Evolutionary conservation across 805 yeast genomes (phyloP), one percentile per base, ranked within the genome.

Genomic region (Brettanomyces nanus): DNA sequence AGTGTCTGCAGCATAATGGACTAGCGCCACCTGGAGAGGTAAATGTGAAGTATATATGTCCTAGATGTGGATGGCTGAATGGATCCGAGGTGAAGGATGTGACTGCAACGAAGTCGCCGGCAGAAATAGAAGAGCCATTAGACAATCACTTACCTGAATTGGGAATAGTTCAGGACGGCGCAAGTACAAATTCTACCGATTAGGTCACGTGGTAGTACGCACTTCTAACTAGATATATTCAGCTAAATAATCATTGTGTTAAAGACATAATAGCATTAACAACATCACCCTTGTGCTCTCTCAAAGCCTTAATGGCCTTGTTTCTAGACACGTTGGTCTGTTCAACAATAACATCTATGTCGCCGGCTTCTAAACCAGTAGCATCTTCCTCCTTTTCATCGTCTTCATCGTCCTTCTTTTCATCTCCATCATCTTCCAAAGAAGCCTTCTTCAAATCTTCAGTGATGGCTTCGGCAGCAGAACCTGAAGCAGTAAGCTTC

Each of bases 221-320:
- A n/a, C n/a, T n/a, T n/a, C n/a, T n/a, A n/a, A n/a, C n/a, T n/a
- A n/a, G n/a, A n/a, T n/a, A n/a, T n/a, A n/a, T n/a, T n/a, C n/a
- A n/a, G n/a, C n/a, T n/a, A n/a, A n/a, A n/a, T n/a, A n/a, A n/a
- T n/a, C n/a, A n/a, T n/a, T 48, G 44, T 37, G 63, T 52, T 39
- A 82, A 71, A 48, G 83, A 78, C 95, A 90, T 85, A 65, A 90
- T 86, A 52, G 97, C 90, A 63, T 89, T 87, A 61, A 92, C 97
- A 68, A 92, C 80, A 65, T 92, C 97, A 65, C 89, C 87, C 54
- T 84, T 75, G 73, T 89, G 86, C 51, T 75, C 80, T 63, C 73
- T 82, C 65, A 92, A 75, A 53, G 97, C 95, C 65, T 82, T 83
- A 54, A 77, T 85, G 48, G 97, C 97, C 74, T 85, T 85, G 54